These are phyloP conservation scores for Thermochaetoides dissita DNA, from an alignment of 2,329 filamentous ascomycete species.

Conservation along the genomic window DNA sequence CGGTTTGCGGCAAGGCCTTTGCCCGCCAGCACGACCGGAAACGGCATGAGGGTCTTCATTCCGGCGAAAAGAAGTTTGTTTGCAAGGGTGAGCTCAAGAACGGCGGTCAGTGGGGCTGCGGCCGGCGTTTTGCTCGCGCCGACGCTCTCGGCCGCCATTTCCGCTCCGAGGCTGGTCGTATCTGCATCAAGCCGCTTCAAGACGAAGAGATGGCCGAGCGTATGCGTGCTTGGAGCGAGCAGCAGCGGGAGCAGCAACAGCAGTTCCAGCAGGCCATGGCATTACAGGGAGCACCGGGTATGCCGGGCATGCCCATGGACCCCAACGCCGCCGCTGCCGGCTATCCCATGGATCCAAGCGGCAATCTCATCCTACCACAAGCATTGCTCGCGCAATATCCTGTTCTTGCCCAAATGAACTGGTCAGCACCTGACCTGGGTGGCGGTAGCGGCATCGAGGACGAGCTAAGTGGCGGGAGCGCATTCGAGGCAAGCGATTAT, in stretches of 20 bases:
- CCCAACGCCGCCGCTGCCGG: conserved; percentile 31
- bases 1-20: conserved; percentile 92
- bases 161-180: conserved; percentile 82
- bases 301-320: conserved; percentile 47
- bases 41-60: conserved; percentile 88
- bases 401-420: conserved; percentile 79
- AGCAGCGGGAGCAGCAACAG: conserved; percentile 54
- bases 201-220: conserved; percentile 84
- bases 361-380: conserved; percentile 61
- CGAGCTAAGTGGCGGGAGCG: conserved; percentile 64
- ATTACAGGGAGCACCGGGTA: conserved; percentile 38
- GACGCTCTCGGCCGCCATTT: conserved; percentile 93
- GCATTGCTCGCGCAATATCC: conserved; percentile 86
- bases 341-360: conserved; percentile 41
- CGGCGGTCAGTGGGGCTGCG: conserved; percentile 80
- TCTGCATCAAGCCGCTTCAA: conserved; percentile 93
- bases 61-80: conserved; percentile 96
- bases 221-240: conserved; percentile 61
- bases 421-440: conserved; percentile 52
- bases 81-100: conserved; percentile 83
- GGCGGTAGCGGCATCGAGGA: conserved; percentile 62
- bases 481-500: conserved; percentile 69
- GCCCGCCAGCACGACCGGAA: conserved; percentile 95
- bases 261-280: conserved; percentile 34
- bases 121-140: conserved; percentile 81